Conservation (phyloP, 176 grass and related monocot species). For the Zoysia pacifica region DNA sequence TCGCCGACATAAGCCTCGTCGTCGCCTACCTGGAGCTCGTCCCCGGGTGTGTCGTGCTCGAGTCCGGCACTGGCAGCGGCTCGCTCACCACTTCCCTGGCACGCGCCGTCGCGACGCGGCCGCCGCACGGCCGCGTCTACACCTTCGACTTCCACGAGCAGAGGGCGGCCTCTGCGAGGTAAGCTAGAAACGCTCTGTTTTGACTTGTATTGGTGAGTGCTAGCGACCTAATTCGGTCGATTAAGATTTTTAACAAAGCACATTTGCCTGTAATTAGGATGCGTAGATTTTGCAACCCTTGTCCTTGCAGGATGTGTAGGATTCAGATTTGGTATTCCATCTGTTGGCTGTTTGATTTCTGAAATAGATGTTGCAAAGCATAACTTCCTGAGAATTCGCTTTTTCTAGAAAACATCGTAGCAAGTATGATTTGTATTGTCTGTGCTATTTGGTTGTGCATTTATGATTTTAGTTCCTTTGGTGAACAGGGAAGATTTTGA, state of each 20-base stretch:
- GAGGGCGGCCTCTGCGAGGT: conserved; percentile 77
- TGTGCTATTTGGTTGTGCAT: background rate
- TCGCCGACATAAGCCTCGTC: conserved; percentile 87
- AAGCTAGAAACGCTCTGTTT: background rate
- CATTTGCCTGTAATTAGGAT: background rate
- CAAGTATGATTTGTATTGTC: too few species aligned
- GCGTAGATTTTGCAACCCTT: background rate
- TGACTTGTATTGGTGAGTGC: background rate
- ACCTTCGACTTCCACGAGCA: conserved; percentile 97
- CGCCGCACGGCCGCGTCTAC: conserved; percentile 58
- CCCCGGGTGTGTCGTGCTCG: conserved; percentile 71
- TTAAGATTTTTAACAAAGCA: background rate
- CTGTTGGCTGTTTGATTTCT: background rate
- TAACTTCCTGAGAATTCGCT: background rate
- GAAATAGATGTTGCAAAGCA: background rate
- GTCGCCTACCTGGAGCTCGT: conserved; percentile 82
- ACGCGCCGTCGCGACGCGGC: conserved; percentile 50
- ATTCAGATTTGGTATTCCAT: background rate
- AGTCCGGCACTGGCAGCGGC: conserved; percentile 82
- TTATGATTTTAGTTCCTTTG: conserved; percentile 7
- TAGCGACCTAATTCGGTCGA: background rate
- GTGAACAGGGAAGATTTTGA: conserved; percentile 75
- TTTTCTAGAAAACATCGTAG: background rate
- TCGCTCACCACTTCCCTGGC: conserved; percentile 84
- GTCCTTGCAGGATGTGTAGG: background rate